Conservation (phyloP, 2,329 filamentous ascomycete genomes). For the Fusarium continuum region DNA sequence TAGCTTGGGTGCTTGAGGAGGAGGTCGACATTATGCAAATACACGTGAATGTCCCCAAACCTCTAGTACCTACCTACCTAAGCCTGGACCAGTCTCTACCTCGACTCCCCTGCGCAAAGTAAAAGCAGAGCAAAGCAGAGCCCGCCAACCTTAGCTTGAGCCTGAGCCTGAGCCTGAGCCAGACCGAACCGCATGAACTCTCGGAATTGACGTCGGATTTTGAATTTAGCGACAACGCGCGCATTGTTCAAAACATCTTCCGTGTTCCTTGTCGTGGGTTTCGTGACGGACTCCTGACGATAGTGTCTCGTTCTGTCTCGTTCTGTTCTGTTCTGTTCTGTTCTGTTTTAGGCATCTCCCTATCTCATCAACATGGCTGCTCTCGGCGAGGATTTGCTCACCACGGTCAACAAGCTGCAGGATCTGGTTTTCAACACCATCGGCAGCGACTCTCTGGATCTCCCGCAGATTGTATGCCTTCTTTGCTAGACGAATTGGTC, state of each 20-base stretch:
- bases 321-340: slow-evolving; percentile 19
- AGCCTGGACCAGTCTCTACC: slow-evolving; percentile 1
- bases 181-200: slow-evolving; percentile 43
- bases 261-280: slow-evolving; percentile 29
- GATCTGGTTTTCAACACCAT: slow-evolving; percentile 99
- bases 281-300: slow-evolving; percentile 36
- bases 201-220: slow-evolving; percentile 40
- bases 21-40: slow-evolving; percentile 25
- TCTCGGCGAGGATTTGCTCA: slow-evolving; percentile 93
- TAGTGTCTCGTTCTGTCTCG: slow-evolving; percentile 12
- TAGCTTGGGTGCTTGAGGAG: background rate
- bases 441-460: slow-evolving; percentile 95
- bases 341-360: slow-evolving; percentile 20
- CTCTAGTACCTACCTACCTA: no score
- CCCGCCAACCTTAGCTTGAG: slow-evolving; percentile 16
- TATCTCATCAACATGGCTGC: slow-evolving; percentile 75
- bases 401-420: slow-evolving; percentile 97
- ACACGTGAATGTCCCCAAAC: slow-evolving; percentile 40
- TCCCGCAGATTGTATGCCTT: slow-evolving; percentile 91
- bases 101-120: slow-evolving; percentile 28
- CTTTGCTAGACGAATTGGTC: slow-evolving; percentile 22
- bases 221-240: slow-evolving; percentile 43
- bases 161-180: slow-evolving; percentile 10
- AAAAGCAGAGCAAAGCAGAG: slow-evolving; percentile 23
- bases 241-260: slow-evolving; percentile 34